phyloP scores from a whole-genome alignment of 1,284 basidiomycete genomes.

The Trametes versicolor region DNA sequence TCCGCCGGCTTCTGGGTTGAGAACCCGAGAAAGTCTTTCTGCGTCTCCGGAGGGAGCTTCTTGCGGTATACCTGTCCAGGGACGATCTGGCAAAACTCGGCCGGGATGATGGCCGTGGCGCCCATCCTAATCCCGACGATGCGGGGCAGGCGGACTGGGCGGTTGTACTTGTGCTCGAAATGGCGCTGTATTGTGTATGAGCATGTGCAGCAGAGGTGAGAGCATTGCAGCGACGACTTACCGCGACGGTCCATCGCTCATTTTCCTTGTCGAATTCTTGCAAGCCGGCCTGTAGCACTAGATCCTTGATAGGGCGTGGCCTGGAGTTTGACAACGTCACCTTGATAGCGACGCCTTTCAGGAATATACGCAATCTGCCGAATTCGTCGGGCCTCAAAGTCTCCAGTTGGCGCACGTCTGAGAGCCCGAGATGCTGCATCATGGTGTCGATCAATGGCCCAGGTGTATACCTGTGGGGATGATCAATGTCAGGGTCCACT shows the following conservation, averaged over 20 bases:
- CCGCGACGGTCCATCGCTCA: slow-evolving; percentile 45
- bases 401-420: slow-evolving; percentile 38
- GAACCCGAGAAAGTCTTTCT: slow-evolving; percentile 52
- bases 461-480: slow-evolving; percentile 43
- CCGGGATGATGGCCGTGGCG: slow-evolving; percentile 52
- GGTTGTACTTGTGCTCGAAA: slow-evolving; percentile 44
- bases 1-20: slow-evolving; percentile 52
- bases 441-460: slow-evolving; percentile 44
- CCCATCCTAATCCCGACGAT: slow-evolving; percentile 51
- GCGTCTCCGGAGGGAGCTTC: slow-evolving; percentile 51
- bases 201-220: too few species aligned
- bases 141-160: slow-evolving; percentile 44
- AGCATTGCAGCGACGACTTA: slow-evolving; percentile 27
- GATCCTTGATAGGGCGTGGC: slow-evolving; percentile 38
- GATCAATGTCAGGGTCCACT: neutral
- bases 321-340: slow-evolving; percentile 24
- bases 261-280: slow-evolving; percentile 48
- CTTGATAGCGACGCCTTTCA: slow-evolving; percentile 45
- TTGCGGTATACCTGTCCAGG: slow-evolving; percentile 60
- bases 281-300: slow-evolving; percentile 36
- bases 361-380: slow-evolving; percentile 43
- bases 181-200: slow-evolving; percentile 2
- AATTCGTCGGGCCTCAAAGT: slow-evolving; percentile 30
- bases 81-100: slow-evolving; percentile 57
- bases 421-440: slow-evolving; percentile 34